Evolutionary conservation across 2,329 filamentous ascomycete species (phyloP).

Genomic region (Diaporthe destruens): DNA sequence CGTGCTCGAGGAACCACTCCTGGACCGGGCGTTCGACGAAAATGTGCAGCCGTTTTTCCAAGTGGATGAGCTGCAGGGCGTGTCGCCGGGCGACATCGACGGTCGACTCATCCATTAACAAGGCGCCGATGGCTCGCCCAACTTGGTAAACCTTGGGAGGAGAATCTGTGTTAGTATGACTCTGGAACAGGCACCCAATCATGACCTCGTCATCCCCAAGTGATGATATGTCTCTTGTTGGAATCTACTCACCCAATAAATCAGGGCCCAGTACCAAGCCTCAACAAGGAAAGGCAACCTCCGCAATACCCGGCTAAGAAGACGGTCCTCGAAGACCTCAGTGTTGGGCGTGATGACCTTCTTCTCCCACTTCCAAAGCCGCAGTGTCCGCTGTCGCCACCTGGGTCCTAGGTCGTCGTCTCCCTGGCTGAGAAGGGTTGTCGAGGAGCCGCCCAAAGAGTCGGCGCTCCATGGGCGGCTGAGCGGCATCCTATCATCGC

Average conservation of each 20-base stretch:
- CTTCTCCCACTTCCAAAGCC: conserved; percentile 58
- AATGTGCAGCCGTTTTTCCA: conserved; percentile 74
- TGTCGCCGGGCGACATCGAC: conserved; percentile 77
- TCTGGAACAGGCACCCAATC: not conserved
- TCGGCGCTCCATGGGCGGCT: conserved; percentile 37
- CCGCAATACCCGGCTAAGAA: conserved; percentile 73
- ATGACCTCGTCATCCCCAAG: too few relatives aligned
- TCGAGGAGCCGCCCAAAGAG: conserved; percentile 45
- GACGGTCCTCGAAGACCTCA: conserved; percentile 67
- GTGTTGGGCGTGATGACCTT: conserved; percentile 73
- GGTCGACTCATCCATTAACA: conserved; percentile 76
- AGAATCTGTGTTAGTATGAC: not conserved
- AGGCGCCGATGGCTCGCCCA: conserved; percentile 77
- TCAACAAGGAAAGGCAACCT: conserved; percentile 80
- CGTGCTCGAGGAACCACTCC: conserved; percentile 61
- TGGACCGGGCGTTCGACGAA: conserved; percentile 76
- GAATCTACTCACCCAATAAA: conserved; percentile 76
- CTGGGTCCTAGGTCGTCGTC: conserved; percentile 41
- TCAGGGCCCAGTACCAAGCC: conserved; percentile 81
- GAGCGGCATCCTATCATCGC: conserved; percentile 38
- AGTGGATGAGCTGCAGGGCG: conserved; percentile 74
- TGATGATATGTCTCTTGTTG: not conserved
- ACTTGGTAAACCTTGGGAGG: conserved; percentile 76
- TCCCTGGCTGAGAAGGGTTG: conserved; percentile 40
- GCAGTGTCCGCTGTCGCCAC: conserved; percentile 45